A percentile compares a stretch with the other conserved stretches of the same genome.
These are phyloP conservation scores for Orychophragmus violaceus DNA, from an alignment of 345 rosid genomes.

Conservation along the genomic window DNA sequence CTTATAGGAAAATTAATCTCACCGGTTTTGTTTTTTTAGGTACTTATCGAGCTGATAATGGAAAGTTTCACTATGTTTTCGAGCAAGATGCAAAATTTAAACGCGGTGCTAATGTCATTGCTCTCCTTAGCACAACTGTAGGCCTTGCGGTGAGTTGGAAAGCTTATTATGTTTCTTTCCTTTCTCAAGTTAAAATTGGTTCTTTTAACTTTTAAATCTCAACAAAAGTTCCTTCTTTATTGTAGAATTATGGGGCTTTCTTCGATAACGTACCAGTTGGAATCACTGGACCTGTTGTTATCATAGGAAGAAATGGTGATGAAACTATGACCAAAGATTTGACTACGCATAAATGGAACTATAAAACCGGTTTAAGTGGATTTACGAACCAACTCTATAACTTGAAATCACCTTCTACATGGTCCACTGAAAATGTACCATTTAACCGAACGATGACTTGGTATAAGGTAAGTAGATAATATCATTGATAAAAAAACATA, in stretches of 20 bases:
- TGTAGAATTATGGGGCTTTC: conserved; percentile 46
- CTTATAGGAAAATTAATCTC: background rate
- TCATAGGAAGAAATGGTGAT: conserved; percentile 33
- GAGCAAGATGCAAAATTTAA: conserved; percentile 34
- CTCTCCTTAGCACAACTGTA: conserved; percentile 53
- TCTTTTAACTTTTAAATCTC: background rate
- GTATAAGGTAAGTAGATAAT: conserved; percentile 49
- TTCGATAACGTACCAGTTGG: conserved; percentile 35
- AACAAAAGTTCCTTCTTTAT: background rate
- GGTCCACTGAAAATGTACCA: conserved; percentile 33
- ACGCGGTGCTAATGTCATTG: conserved; percentile 39
- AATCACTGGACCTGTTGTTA: conserved; percentile 37
- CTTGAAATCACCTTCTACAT: background rate
- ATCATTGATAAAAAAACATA: background rate
- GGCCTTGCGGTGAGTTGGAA: conserved; percentile 46
- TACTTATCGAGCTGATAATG: conserved; percentile 32
- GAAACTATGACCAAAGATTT: conserved; percentile 41
- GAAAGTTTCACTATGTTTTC: conserved; percentile 32
- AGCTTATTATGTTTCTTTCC: background rate
- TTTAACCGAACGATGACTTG: conserved; percentile 41
- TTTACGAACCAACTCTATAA: conserved; percentile 15
- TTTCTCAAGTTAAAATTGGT: too few species aligned
- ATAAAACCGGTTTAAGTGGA: conserved; percentile 48
- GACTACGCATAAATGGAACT: conserved; percentile 45
- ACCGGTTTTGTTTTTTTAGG: conserved; percentile 37